phyloP scores from a whole-genome alignment of 2,329 filamentous ascomycete genomes.

The Cladosporium cucumerinum region DNA sequence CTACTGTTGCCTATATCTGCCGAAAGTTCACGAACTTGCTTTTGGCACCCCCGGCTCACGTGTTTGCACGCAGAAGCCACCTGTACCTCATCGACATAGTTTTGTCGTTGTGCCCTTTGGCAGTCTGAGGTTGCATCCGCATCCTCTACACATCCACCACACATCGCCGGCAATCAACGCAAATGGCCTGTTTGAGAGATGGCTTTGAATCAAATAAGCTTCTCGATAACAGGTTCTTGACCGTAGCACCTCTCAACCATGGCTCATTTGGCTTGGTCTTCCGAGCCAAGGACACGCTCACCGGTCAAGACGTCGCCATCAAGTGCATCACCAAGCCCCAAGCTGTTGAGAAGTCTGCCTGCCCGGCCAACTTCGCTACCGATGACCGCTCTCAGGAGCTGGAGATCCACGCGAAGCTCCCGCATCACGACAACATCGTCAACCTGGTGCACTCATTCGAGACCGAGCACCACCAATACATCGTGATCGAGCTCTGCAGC shows the following conservation, averaged over 20 bases:
- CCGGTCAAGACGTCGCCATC: conserved; percentile 80
- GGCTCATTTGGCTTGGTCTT: conserved; percentile 99
- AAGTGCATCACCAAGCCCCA: conserved; percentile 90
- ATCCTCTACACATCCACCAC: conserved; percentile 16
- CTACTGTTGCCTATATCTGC: conserved; percentile 1
- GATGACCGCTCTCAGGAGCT: conserved; percentile 83
- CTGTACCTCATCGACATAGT: not conserved
- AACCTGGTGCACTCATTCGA: conserved; percentile 89
- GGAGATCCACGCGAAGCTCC: conserved; percentile 74
- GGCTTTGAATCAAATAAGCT: conserved; percentile 75
- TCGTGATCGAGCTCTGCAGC: conserved; percentile 92
- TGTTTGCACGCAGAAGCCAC: conserved; percentile 8
- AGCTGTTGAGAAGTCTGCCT: conserved; percentile 48
- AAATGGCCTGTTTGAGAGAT: conserved; percentile 83
- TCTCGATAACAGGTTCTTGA: conserved; percentile 77
- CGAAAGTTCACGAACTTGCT: conserved; percentile 19
- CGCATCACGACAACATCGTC: conserved; percentile 84
- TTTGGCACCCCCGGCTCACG: conserved; percentile 14
- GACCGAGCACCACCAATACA: conserved; percentile 82
- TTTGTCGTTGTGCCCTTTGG: not conserved
- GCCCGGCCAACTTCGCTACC: conserved; percentile 63
- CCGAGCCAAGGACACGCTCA: conserved; percentile 75
- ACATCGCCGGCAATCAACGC: conserved; percentile 12
- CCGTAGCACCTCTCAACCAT: conserved; percentile 92
- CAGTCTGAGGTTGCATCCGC: conserved; percentile 14